Base-by-base conservation (phyloP, 1,284 basidiomycete species). In the Lentinula novae-zelandiae region DNA sequence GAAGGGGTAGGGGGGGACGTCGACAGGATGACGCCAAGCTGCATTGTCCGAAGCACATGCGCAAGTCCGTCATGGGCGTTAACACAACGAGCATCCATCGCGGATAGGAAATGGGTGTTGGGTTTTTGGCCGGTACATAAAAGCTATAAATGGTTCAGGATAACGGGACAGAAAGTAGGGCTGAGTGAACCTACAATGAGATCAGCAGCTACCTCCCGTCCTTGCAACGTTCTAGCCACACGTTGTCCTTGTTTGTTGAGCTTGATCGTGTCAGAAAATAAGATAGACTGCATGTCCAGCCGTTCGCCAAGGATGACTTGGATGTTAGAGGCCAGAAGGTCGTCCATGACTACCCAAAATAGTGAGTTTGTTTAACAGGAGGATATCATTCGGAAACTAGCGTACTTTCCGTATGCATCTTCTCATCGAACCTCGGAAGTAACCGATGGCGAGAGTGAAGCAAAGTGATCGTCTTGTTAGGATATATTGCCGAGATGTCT, bases 61-160 rank as follows among this genome's bases (percentile, higher is more conserved):
- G 84, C 81, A 52, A 82, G 75, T n/a, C 76, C 76, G 46, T 75
- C 82, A 8, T 70, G 64, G 0, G 78, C 68, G 57, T 84, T 76
- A 50, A 92, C 77, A 1, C 80, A 78, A 2, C 74, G 67, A 0
- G 83, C 77, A 57, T 85, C 77, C 66, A 87, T 75, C 0, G 70
- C 67, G 33, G 70, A 72, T 31, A 93, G 73, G 44, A 92, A 69
- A 0, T 71, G 75, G 0, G 88, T 87, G 69, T 92, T 91, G 17
- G 90, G 89, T 40, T 74, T 78, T 72, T 92, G 90, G 6, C 90
- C 90, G 0, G 90, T 92, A 69, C 91, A 92, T 1, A 89, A 75
- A 13, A 93, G 78, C 86, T 90, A 58, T 8, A 8, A 42, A 33
- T 3, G n/a, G 9, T 5, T 52, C 33, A 60, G 15, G 49, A 27